Conservation (phyloP, 73 alveolate genomes). For the Uronychia binucleata region DNA sequence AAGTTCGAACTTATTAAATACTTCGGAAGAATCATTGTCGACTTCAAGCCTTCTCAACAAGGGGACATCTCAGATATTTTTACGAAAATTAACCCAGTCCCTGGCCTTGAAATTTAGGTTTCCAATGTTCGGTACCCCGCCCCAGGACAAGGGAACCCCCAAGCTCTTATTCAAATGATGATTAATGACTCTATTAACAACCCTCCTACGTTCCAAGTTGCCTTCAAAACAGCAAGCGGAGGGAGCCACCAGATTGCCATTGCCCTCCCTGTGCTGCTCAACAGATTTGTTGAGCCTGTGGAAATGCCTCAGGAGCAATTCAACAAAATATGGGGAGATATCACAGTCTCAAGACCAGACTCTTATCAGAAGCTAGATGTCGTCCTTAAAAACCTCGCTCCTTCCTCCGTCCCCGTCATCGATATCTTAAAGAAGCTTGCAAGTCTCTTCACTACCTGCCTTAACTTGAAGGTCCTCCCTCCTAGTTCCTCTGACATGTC, state of each 20-base stretch:
- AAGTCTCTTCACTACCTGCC: slow-evolving; percentile 24
- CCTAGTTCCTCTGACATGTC: slow-evolving; percentile 20
- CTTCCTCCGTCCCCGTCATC: slow-evolving; percentile 15
- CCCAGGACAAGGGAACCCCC: slow-evolving; percentile 21
- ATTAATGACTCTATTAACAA: slow-evolving; percentile 1
- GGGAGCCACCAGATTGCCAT: not conserved
- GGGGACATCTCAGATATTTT: slow-evolving; percentile 36
- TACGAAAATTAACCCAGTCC: slow-evolving; percentile 4
- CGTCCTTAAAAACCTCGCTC: slow-evolving; percentile 56
- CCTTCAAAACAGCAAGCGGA: slow-evolving; percentile 16
- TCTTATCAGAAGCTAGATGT: slow-evolving; percentile 55
- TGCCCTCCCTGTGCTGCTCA: slow-evolving; percentile 48
- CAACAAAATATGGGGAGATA: slow-evolving; percentile 48
- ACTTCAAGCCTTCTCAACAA: slow-evolving; percentile 9
- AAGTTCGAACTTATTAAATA: slow-evolving; percentile 24
- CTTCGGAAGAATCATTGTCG: slow-evolving; percentile 39
- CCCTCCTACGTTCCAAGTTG: slow-evolving; percentile 23
- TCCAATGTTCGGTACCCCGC: slow-evolving; percentile 46
- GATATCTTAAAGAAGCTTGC: slow-evolving; percentile 60
- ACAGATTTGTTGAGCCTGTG: slow-evolving; percentile 51
- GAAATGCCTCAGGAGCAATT: slow-evolving; percentile 63
- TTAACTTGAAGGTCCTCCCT: slow-evolving; percentile 52
- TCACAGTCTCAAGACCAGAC: slow-evolving; percentile 48
- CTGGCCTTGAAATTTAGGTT: slow-evolving; percentile 6
- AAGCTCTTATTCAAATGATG: slow-evolving; percentile 41